Evolutionary conservation across 805 yeast genomes (phyloP).

Genomic region (Suhomyces sp.): DNA sequence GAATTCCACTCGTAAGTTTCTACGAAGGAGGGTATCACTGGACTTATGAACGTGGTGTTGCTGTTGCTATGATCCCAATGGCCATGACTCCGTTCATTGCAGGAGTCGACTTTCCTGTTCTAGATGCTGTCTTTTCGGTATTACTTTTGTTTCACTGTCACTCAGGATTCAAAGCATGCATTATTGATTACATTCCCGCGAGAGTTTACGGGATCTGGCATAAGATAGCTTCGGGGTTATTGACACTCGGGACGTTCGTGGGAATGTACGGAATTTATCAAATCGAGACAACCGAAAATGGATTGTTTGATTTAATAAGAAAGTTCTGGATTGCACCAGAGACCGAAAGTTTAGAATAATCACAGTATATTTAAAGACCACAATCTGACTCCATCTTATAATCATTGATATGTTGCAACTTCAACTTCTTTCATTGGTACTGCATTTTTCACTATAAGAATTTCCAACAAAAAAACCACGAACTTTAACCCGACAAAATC

Average conservation of each 20-base stretch:
- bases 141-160: slow-evolving; percentile 74
- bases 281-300: slow-evolving; percentile 77
- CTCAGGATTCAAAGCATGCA: slow-evolving; percentile 87
- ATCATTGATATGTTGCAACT: no score
- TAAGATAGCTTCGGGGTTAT: slow-evolving; percentile 61
- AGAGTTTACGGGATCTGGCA: slow-evolving; percentile 83
- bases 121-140: slow-evolving; percentile 70
- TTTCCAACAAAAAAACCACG: no score
- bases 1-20: slow-evolving; percentile 59
- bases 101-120: slow-evolving; percentile 66
- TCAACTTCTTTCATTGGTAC: no score
- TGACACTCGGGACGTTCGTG: slow-evolving; percentile 69
- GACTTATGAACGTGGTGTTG: slow-evolving; percentile 78
- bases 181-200: slow-evolving; percentile 86
- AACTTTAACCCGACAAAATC: no score
- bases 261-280: slow-evolving; percentile 79
- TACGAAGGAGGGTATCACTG: slow-evolving; percentile 89
- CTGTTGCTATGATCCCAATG: slow-evolving; percentile 75
- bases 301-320: slow-evolving; percentile 64
- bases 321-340: no score
- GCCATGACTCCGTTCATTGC: slow-evolving; percentile 71
- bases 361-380: no score
- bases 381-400: no score
- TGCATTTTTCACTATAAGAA: no score
- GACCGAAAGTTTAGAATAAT: no score